These are phyloP conservation scores for Hysterangium stoloniferum DNA, from an alignment of 768 basidiomycete genomes.

Conservation along the genomic window DNA sequence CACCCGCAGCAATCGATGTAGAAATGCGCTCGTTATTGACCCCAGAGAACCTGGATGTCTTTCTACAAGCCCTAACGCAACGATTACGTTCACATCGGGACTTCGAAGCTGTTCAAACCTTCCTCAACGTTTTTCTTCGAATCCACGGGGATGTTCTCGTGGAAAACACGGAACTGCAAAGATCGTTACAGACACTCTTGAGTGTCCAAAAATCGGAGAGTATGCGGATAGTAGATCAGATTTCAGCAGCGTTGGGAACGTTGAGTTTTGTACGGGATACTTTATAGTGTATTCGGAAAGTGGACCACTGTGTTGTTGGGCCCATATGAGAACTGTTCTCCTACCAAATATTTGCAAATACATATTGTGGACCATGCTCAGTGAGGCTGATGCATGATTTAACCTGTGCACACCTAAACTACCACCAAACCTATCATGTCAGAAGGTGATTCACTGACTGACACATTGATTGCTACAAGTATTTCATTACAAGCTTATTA, in stretches of 20 bases:
- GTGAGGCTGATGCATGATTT: no score
- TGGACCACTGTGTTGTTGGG: no score
- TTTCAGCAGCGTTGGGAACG: slow-evolving; percentile 67
- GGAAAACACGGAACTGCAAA: slow-evolving; percentile 54
- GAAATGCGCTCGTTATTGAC: slow-evolving; percentile 77
- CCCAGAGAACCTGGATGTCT: slow-evolving; percentile 52
- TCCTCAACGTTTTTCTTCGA: slow-evolving; percentile 76
- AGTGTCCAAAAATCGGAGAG: slow-evolving; percentile 71
- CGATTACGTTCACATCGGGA: slow-evolving; percentile 77
- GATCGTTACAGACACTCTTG: slow-evolving; percentile 48
- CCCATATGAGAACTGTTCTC: no score
- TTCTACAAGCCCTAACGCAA: slow-evolving; percentile 64
- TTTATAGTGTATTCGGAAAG: not conserved
- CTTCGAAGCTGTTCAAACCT: slow-evolving; percentile 91
- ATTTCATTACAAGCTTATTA: no score
- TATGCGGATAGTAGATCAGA: slow-evolving; percentile 64
- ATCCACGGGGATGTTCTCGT: slow-evolving; percentile 80
- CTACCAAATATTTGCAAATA: no score
- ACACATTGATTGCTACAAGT: no score
- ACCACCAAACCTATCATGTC: no score
- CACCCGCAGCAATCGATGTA: slow-evolving; percentile 86
- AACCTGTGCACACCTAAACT: no score
- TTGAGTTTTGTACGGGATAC: slow-evolving; percentile 65
- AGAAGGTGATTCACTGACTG: no score
- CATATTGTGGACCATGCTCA: no score